These are phyloP conservation scores for Leccinum subgranulosum DNA, from an alignment of 768 basidiomycete species.

Conservation along the genomic window DNA sequence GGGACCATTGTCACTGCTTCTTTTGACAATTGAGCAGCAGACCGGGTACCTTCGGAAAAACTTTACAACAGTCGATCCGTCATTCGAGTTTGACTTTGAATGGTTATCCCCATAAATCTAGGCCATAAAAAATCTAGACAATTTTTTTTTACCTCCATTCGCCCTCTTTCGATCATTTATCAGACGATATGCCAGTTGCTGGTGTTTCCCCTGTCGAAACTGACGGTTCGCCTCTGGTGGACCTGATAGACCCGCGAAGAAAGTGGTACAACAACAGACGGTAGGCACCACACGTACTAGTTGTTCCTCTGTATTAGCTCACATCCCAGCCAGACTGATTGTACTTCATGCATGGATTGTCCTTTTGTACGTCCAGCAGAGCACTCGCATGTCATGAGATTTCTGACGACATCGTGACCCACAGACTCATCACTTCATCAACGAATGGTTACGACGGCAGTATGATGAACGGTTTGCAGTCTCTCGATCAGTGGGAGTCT, in stretches of 20 bases:
- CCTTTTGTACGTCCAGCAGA: slow-evolving; percentile 45
- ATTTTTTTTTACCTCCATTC: background rate
- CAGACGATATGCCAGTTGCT: slow-evolving; percentile 41
- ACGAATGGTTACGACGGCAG: slow-evolving; percentile 76
- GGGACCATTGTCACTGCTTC: too few species aligned
- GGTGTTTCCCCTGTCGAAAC: slow-evolving; percentile 36
- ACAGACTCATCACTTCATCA: slow-evolving; percentile 69
- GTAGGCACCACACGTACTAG: slow-evolving; percentile 32
- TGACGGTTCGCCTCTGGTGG: slow-evolving; percentile 38
- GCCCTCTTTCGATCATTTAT: background rate
- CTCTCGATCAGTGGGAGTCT: slow-evolving; percentile 56
- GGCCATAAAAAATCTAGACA: background rate
- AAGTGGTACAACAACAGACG: slow-evolving; percentile 79
- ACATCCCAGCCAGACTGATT: slow-evolving; percentile 44
- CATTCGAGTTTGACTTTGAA: background rate
- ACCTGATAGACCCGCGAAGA: slow-evolving; percentile 60
- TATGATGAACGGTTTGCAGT: slow-evolving; percentile 81
- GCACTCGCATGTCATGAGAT: background rate
- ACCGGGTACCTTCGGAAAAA: background rate
- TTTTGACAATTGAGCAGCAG: too few species aligned
- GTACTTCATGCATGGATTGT: slow-evolving; percentile 67
- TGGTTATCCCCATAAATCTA: background rate
- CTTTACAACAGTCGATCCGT: background rate
- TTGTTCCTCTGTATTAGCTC: background rate
- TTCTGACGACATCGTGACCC: background rate